Percentiles rank a stretch among this genome's conserved stretches.
phyloP scores from a whole-genome alignment of 1,284 basidiomycete genomes.

The Cutaneotrichosporon spelunceum region DNA sequence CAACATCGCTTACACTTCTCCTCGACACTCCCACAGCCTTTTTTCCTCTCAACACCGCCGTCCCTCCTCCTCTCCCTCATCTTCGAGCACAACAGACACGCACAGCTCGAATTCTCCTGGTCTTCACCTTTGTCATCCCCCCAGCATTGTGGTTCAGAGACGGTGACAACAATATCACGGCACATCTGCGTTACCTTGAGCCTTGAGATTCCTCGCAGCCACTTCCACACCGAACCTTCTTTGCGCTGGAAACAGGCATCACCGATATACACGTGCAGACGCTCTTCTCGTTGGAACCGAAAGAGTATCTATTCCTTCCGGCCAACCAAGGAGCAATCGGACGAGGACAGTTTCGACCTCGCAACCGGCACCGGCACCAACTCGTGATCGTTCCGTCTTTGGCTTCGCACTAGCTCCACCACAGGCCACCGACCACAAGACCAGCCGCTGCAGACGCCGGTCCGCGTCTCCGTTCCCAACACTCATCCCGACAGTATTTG shows the following conservation, averaged over 20 bases:
- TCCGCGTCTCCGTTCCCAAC: conserved; percentile 2
- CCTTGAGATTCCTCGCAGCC: background rate
- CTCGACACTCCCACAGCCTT: background rate
- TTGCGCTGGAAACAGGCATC: background rate
- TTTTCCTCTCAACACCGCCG: background rate
- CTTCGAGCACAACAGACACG: too few relatives aligned
- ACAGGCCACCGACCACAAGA: background rate
- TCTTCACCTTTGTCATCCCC: background rate
- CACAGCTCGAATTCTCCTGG: background rate
- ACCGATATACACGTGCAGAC: background rate
- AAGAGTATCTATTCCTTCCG: background rate
- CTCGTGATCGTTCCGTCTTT: conserved; percentile 3
- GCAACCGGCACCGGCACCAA: conserved; percentile 4
- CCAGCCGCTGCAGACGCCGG: background rate
- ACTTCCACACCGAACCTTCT: background rate
- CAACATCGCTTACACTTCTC: background rate
- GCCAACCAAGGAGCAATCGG: background rate
- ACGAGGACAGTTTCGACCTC: background rate
- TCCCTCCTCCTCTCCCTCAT: too few relatives aligned
- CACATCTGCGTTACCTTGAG: background rate
- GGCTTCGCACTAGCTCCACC: background rate
- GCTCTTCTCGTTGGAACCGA: background rate
- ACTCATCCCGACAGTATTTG: background rate
- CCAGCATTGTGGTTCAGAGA: background rate
- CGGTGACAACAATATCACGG: background rate